Evolutionary conservation across 2,329 filamentous ascomycete species (phyloP), one percentile per base, ranked within the genome.

Genomic region (Hymenoscyphus infarciens): DNA sequence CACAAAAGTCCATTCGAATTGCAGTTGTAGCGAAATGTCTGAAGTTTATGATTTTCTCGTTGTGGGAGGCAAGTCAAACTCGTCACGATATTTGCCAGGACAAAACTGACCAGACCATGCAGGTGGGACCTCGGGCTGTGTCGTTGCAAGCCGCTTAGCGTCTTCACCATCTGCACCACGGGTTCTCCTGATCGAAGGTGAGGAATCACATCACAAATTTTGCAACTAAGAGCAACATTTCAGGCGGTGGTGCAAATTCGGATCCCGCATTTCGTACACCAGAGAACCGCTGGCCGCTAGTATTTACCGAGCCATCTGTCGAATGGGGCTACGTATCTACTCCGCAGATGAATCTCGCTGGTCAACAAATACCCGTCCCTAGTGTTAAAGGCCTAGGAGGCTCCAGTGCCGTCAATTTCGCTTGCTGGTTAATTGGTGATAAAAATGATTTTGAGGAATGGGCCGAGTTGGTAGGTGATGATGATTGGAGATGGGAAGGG

Each of bases 401-500:
- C 2, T 74, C 70, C 25, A 74, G 70, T 27, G 76, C 72, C 0
- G 77, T 79, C 55, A 80, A 79, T 60, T 76, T 76, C 59, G 64
- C 64, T 55, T 79, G 81, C 15, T 87, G 78, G 71, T 81, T 78
- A 2, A 67, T 82, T 29, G 87, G 87, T 2, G 79, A 83, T 1
- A 75, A 77, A 1, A 83, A 84, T 59, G 87, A 89, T 66, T 88
- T 85, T 64, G 79, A 89, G 31, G 78, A 83, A 60, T 88, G 86
- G 84, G 84, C 84, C 0, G 74, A 77, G 0, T 64, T 81, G 1
- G 81, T 84, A 0, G 83, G 74, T 0, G 86, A 89, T 66, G 78
- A 84, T 4, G 70, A 74, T 0, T 89, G 81, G 72, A 66, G 68
- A 2, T 89, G 85, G 86, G 74, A 80, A 1, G 59, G 59, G 1